These are phyloP conservation scores for Malus fusca DNA, from an alignment of 306 rosid species.

Conservation along the genomic window DNA sequence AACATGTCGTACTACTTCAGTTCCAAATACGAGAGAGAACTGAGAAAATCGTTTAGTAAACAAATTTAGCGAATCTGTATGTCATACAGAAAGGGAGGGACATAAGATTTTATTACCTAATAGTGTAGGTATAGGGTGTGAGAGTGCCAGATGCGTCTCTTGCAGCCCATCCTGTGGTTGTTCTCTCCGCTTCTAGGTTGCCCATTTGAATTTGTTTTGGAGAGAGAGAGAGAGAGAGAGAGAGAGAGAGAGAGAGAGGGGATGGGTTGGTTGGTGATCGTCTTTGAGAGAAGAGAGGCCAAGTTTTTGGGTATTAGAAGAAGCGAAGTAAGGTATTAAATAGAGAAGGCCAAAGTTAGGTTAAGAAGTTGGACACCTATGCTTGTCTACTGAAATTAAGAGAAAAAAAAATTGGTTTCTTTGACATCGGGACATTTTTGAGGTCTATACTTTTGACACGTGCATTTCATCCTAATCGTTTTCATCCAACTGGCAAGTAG, in stretches of 20 bases:
- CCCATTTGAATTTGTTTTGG: constrained; percentile 33
- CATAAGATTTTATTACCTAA: constrained; percentile 34
- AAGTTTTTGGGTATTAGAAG: neutral
- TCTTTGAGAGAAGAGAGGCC: neutral
- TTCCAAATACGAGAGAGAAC: too few species aligned
- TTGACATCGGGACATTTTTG: neutral
- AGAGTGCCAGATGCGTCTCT: constrained; percentile 86
- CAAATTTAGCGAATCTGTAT: too few species aligned
- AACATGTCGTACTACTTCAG: too few species aligned
- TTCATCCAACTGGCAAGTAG: too few species aligned
- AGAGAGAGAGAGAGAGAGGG: too few species aligned
- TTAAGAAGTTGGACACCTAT: neutral
- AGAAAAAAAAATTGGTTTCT: neutral
- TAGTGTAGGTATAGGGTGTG: constrained; percentile 56
- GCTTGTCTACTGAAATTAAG: neutral
- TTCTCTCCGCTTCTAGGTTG: constrained; percentile 44
- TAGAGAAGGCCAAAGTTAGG: neutral
- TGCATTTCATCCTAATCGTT: neutral
- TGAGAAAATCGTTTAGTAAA: too few species aligned
- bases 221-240: neutral
- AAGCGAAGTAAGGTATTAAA: neutral
- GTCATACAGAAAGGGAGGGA: too few species aligned
- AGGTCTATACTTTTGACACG: neutral
- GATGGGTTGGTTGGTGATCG: too few species aligned
- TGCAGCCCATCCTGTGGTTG: constrained; percentile 71